Evolutionary conservation across 1,139 yeast genomes (phyloP), one percentile per base, ranked within the genome.

Genomic region (Yamadazyma taylorii): DNA sequence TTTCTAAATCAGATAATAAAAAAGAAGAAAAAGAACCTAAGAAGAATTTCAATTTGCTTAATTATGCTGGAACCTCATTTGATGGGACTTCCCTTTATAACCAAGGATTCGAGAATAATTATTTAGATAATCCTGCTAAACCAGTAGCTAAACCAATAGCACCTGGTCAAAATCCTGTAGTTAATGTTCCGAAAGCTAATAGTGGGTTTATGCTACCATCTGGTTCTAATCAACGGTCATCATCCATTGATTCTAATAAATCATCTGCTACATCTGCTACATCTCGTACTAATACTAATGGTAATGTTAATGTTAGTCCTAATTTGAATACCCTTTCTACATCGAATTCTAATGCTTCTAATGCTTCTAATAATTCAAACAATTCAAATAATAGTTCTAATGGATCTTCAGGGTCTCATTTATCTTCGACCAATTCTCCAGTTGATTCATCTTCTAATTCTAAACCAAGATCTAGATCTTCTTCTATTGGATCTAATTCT

Each of bases 61-160:
- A 45, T 30, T 47, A 47, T 33, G 37, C 47, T 5, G 46, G 48
- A 8, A 33, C 45, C 7, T 37, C 50, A 9, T 42, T 48, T 35
- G 51, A 47, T 32, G 52, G 52, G 1, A 21, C 42, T 12, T 36
- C 47, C 6, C 31, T 39, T 11, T 45, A 41, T 31, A 43, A 37
- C 14, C 42, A 35, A 19, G 36, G 24, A 19, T 46, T 46, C 26
- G 50, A 47, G 15, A 37, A 38, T 30, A 30, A 34, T 16, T 45
- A 34, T 32, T 34, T 43, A 17, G 44, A 38, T 9, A 19, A 8
- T 16, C 17, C 37, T 9, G 17, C 24, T 24, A 15, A 21, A n/a
- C 22, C 37, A 12, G 9, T n/a, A 34, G 15, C 32, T 11, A 23
- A 5, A 11, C 19, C 30, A 7, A 38, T 38, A 2, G 35, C 31